These are phyloP conservation scores for Clonostachys sp. DNA, from an alignment of 2,329 filamentous ascomycete genomes.

Conservation along the genomic window DNA sequence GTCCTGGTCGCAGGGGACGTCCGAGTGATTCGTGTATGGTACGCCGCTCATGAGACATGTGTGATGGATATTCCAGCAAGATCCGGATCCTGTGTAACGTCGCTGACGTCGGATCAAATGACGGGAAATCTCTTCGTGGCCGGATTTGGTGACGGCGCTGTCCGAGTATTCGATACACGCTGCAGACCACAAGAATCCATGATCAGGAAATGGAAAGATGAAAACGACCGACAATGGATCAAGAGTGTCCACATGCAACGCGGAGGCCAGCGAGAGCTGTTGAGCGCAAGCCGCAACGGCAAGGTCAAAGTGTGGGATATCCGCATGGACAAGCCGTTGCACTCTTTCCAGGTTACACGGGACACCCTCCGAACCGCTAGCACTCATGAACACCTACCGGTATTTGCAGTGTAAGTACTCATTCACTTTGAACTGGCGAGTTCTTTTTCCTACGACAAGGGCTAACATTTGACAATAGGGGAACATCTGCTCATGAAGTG, in stretches of 20 bases:
- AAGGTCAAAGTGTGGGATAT: conserved; percentile 97
- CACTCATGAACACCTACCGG: conserved; percentile 93
- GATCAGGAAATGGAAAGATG: conserved; percentile 96
- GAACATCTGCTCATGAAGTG: conserved; percentile 81
- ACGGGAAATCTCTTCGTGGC: conserved; percentile 95
- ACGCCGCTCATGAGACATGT: conserved; percentile 88
- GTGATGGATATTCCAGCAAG: conserved; percentile 90
- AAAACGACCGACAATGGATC: conserved; percentile 81
- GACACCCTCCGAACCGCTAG: conserved; percentile 80
- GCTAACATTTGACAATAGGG: conserved; percentile 47
- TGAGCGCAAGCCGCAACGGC: conserved; percentile 87
- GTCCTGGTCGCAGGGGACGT: conserved; percentile 96
- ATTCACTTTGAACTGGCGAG: not conserved
- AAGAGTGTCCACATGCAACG: conserved; percentile 96
- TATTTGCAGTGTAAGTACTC: conserved; percentile 80
- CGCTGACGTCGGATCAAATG: conserved; percentile 94
- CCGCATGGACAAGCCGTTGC: conserved; percentile 73
- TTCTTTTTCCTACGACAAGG: not conserved
- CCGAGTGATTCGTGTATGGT: conserved; percentile 93
- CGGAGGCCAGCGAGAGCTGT: conserved; percentile 84
- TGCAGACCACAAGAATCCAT: conserved; percentile 81
- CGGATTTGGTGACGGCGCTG: conserved; percentile 91
- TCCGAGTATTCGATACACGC: conserved; percentile 90
- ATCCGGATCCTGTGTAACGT: conserved; percentile 93
- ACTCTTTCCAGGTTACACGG: conserved; percentile 68